Evolutionary conservation across 1,284 basidiomycete species (phyloP).

Genomic region (Spongispora temasekensis): DNA sequence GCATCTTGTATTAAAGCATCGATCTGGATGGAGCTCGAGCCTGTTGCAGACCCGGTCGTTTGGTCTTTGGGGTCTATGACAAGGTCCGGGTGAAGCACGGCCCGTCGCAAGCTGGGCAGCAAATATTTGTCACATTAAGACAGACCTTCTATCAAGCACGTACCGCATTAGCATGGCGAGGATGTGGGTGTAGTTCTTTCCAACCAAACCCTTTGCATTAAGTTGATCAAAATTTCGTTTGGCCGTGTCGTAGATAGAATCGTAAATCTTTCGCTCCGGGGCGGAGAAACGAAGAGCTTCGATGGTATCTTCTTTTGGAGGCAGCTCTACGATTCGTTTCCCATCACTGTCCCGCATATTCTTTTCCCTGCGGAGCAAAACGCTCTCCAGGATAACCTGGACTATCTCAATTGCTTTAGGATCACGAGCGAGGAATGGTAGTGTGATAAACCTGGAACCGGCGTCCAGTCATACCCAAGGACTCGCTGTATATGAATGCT

Average conservation of each 20-base stretch:
- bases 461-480: background rate
- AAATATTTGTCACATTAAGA: slow-evolving; percentile 3
- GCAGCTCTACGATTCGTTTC: slow-evolving; percentile 86
- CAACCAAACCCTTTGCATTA: slow-evolving; percentile 73
- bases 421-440: slow-evolving; percentile 86
- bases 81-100: slow-evolving; percentile 82
- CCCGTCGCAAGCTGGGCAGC: slow-evolving; percentile 69
- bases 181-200: slow-evolving; percentile 88
- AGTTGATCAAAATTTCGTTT: slow-evolving; percentile 76
- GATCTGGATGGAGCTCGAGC: slow-evolving; percentile 48
- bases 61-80: slow-evolving; percentile 56
- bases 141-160: background rate
- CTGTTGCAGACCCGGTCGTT: slow-evolving; percentile 40
- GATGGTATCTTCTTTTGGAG: slow-evolving; percentile 75
- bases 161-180: slow-evolving; percentile 90
- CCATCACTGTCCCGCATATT: slow-evolving; percentile 90
- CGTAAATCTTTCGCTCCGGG: slow-evolving; percentile 80
- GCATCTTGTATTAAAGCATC: slow-evolving; percentile 66
- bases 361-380: slow-evolving; percentile 93
- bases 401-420: slow-evolving; percentile 91
- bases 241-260: slow-evolving; percentile 68
- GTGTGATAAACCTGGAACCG: slow-evolving; percentile 72
- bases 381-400: slow-evolving; percentile 88
- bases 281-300: slow-evolving; percentile 77
- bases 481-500: slow-evolving; percentile 27